phyloP scores from a whole-genome alignment of 2,329 filamentous ascomycete genomes.

The Paramyrothecium sp. region DNA sequence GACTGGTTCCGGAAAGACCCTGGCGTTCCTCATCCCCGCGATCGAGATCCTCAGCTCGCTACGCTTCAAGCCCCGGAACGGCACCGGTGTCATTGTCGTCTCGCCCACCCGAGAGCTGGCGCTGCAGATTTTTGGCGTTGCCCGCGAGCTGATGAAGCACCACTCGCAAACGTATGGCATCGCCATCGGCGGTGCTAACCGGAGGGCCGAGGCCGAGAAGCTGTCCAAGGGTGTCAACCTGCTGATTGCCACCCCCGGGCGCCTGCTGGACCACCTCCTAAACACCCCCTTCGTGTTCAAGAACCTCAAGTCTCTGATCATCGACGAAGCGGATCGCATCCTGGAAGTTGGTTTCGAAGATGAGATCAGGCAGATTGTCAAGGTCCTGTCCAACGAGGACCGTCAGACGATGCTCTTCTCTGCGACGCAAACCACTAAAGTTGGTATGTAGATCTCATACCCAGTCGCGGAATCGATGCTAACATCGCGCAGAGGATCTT shows the following conservation, averaged over 20 bases:
- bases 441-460: constrained; percentile 37
- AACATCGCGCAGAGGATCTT: constrained; percentile 65
- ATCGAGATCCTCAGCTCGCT: constrained; percentile 89
- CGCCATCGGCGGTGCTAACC: constrained; percentile 92
- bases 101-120: constrained; percentile 93
- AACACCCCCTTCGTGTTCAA: constrained; percentile 92
- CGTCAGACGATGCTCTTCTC: constrained; percentile 98
- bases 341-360: constrained; percentile 98
- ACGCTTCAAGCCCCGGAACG: constrained; percentile 92
- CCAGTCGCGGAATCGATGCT: neutral
- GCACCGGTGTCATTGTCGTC: constrained; percentile 87
- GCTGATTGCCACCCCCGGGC: constrained; percentile 88
- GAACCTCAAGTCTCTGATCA: constrained; percentile 87
- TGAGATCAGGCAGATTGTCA: constrained; percentile 95
- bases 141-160: constrained; percentile 85
- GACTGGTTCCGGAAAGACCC: constrained; percentile 92
- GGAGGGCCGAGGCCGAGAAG: constrained; percentile 89
- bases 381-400: constrained; percentile 83
- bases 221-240: constrained; percentile 92
- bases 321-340: constrained; percentile 96
- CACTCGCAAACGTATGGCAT: constrained; percentile 96
- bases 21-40: constrained; percentile 91
- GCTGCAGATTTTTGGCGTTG: constrained; percentile 94
- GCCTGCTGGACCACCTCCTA: constrained; percentile 89
- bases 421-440: constrained; percentile 96